Evolutionary conservation across 108 stramenopile species (phyloP).

Genomic region (Fistulifera solaris): DNA sequence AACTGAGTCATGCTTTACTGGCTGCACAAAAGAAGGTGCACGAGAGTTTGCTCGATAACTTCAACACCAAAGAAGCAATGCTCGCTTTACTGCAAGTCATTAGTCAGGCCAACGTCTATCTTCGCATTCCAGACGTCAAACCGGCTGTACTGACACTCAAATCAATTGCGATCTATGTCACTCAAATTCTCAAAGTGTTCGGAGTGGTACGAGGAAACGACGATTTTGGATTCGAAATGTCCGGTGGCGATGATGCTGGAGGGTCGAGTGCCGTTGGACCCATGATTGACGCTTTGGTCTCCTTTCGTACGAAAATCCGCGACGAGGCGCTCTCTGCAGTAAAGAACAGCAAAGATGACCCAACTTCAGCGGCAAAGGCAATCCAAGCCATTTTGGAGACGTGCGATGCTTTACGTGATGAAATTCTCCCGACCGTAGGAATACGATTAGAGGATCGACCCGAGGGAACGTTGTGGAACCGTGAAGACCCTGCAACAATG

Average conservation of each 20-base stretch:
- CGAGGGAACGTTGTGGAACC: slow-evolving; percentile 83
- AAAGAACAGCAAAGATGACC: slow-evolving; percentile 30
- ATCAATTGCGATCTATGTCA: slow-evolving; percentile 79
- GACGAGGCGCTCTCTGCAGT: slow-evolving; percentile 32
- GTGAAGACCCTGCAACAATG: slow-evolving; percentile 81
- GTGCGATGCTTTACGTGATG: slow-evolving; percentile 91
- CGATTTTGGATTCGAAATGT: slow-evolving; percentile 64
- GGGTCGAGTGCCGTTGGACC: slow-evolving; percentile 35
- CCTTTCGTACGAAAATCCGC: slow-evolving; percentile 79
- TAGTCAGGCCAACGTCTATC: slow-evolving; percentile 72
- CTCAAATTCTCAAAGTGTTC: slow-evolving; percentile 81
- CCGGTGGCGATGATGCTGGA: slow-evolving; percentile 21
- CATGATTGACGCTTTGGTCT: slow-evolving; percentile 74
- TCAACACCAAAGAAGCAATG: slow-evolving; percentile 87
- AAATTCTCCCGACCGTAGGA: slow-evolving; percentile 72
- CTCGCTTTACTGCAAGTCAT: slow-evolving; percentile 65
- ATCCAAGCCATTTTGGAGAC: slow-evolving; percentile 43
- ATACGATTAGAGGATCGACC: slow-evolving; percentile 88
- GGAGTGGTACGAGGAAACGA: slow-evolving; percentile 68
- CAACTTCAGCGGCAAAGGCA: slow-evolving; percentile 26
- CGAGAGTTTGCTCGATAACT: slow-evolving; percentile 84
- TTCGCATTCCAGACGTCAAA: slow-evolving; percentile 29
- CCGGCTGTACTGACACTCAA: slow-evolving; percentile 48
- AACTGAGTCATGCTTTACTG: neutral
- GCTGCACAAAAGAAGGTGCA: slow-evolving; percentile 60